Evolutionary conservation across 371 early-diverging fungal species (phyloP).

Genomic region (Polyrhizophydium stewartii): DNA sequence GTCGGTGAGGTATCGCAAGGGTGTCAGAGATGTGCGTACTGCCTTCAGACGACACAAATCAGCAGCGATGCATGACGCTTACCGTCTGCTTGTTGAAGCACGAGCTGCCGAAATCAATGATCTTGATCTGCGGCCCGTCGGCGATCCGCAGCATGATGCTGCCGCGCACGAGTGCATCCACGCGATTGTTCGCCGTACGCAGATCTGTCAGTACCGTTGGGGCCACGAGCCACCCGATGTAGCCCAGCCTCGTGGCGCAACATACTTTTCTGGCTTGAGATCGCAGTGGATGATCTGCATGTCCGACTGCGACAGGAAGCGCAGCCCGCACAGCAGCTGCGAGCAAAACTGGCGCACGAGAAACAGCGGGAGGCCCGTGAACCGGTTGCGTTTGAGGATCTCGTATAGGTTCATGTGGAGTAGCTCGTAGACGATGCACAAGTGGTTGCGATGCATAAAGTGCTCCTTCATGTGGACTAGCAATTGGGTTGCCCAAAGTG

Average conservation of each 20-base stretch:
- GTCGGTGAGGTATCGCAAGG: too few relatives aligned
- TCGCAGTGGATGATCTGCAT: constrained; percentile 47
- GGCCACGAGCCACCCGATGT: too few relatives aligned
- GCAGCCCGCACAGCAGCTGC: constrained; percentile 21
- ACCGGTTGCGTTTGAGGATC: constrained; percentile 5
- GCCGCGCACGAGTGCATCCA: too few relatives aligned
- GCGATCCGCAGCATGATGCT: not conserved
- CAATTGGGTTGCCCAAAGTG: not conserved
- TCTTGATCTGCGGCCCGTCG: constrained; percentile 26
- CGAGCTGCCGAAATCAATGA: constrained; percentile 56
- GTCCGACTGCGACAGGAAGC: constrained; percentile 23
- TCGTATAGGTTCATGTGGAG: constrained; percentile 17
- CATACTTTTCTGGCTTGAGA: constrained; percentile 48
- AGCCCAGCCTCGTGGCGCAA: too few relatives aligned
- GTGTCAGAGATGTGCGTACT: too few relatives aligned
- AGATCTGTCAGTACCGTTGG: too few relatives aligned
- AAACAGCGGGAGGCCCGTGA: constrained; percentile 16
- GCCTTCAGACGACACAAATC: not conserved
- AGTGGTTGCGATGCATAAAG: constrained; percentile 18
- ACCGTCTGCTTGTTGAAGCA: constrained; percentile 25
- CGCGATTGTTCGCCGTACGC: not conserved
- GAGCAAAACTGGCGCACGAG: constrained; percentile 8
- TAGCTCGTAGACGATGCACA: constrained; percentile 62
- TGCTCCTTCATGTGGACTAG: constrained; percentile 44
- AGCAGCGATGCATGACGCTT: not conserved